Evolutionary conservation across 2,329 filamentous ascomycete genomes (phyloP).

Genomic region (Teratosphaeria viscida): DNA sequence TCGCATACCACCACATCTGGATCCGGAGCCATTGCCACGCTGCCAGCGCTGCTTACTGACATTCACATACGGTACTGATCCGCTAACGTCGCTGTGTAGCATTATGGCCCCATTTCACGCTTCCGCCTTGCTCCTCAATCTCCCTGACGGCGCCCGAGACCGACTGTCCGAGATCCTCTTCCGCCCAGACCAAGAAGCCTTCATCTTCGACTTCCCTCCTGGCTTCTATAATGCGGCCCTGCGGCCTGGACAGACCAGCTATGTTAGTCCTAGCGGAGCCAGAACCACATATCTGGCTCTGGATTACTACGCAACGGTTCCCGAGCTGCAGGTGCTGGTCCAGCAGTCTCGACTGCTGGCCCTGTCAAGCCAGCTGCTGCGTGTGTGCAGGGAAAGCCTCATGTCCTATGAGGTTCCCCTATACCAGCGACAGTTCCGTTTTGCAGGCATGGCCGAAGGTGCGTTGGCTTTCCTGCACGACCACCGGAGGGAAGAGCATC

Average conservation of each 20-base stretch:
- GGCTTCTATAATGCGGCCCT: not conserved
- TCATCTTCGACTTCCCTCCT: not conserved
- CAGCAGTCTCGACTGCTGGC: not conserved
- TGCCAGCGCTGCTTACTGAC: not conserved
- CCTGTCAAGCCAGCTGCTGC: not conserved
- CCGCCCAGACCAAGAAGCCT: not conserved
- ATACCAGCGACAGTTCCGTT: not conserved
- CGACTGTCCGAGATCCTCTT: not conserved
- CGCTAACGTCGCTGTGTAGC: not conserved
- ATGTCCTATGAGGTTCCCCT: not conserved
- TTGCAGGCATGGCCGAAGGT: not conserved
- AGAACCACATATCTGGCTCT: not conserved
- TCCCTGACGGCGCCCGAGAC: not conserved
- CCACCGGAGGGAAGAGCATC: not conserved
- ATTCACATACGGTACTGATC: not conserved
- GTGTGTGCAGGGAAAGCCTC: not conserved
- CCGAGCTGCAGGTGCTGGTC: not conserved
- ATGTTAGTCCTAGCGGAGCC: not conserved
- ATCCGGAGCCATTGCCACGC: not conserved
- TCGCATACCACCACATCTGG: not conserved
- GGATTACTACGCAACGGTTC: not conserved
- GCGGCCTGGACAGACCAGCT: not conserved
- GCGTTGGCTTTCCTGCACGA: not conserved
- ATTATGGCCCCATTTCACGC: not conserved
- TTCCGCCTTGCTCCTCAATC: not conserved